These are phyloP conservation scores for Aureobasidium subglaciale DNA, from an alignment of 2,329 filamentous ascomycete species.

Conservation along the genomic window DNA sequence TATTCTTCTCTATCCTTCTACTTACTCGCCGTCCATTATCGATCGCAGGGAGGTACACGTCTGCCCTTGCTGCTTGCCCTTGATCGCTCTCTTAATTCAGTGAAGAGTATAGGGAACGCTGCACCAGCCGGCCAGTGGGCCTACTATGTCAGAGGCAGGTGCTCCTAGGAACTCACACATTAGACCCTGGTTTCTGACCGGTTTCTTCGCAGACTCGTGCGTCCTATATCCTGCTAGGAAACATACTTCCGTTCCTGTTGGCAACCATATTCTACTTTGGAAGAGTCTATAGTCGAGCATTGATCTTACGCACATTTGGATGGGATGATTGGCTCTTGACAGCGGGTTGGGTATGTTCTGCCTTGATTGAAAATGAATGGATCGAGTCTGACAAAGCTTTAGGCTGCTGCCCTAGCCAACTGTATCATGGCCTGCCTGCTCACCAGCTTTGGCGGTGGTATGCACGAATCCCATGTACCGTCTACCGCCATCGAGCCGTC, in stretches of 20 bases:
- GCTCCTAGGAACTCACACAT: too few relatives aligned
- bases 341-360: neutral
- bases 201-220: neutral
- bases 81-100: neutral
- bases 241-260: constrained; percentile 6
- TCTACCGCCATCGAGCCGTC: neutral
- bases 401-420: constrained; percentile 1
- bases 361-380: neutral
- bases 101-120: neutral
- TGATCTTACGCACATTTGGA: neutral
- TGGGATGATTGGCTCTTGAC: constrained; percentile 10
- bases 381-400: neutral
- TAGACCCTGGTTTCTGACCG: neutral
- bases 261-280: neutral
- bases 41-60: too few relatives aligned
- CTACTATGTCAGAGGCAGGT: neutral
- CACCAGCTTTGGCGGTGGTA: neutral
- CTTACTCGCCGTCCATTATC: neutral
- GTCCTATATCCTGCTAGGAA: constrained; percentile 6
- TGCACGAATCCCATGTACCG: neutral
- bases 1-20: neutral
- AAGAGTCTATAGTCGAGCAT: constrained; percentile 1
- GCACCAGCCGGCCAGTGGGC: too few relatives aligned
- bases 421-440: constrained; percentile 11
- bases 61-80: neutral